Evolutionary conservation across 768 basidiomycete species (phyloP), one percentile per base, ranked within the genome.

Genomic region (Rossbeevera mucosa): DNA sequence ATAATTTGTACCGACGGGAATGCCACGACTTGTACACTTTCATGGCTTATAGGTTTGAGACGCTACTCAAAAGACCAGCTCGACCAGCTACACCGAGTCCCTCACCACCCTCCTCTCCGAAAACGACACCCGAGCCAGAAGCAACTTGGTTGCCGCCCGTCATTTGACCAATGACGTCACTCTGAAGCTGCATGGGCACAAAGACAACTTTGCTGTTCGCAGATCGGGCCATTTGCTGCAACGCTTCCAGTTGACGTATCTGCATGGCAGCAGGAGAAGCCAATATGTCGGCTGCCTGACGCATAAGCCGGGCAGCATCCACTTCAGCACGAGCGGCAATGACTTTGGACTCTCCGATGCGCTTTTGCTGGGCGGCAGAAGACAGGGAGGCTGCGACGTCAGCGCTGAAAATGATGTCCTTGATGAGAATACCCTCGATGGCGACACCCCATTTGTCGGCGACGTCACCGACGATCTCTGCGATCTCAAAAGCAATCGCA

Each of bases 231-330:
- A 98, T 98, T 63, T 83, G 79, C 78, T 96, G 93, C 58, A 97
- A 80, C 44, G 94, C 91, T 71, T 99, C 95, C 57, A 98, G 81
- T 68, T 97, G 95, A 54, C 95, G 80, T 67, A 97, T 97, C 71
- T 96, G 94, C 93, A 97, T 96, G 50, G 95, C 95, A 20, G 95
- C 94, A 8, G 93, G 93, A 11, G 86, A 90, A 20, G 93, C 91
- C 63, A 92, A 75, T 62, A 95, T 96, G 71, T 96, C 94, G 48
- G 94, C 94, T 12, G 94, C 94, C 69, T 95, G 92, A 54, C 94
- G 81, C 94, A 97, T 97, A 67, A 97, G 81, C 62, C 91, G 82
- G 24, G 94, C 93, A 30, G 93, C 78, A 68, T 96, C 94, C 59
- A 97, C 94, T 74, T 96, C 94, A 13, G 94, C 95, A 53, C 93